Evolutionary conservation across 1,284 basidiomycete genomes (phyloP), one percentile per base, ranked within the genome.

Genomic region (Athelia sp.): DNA sequence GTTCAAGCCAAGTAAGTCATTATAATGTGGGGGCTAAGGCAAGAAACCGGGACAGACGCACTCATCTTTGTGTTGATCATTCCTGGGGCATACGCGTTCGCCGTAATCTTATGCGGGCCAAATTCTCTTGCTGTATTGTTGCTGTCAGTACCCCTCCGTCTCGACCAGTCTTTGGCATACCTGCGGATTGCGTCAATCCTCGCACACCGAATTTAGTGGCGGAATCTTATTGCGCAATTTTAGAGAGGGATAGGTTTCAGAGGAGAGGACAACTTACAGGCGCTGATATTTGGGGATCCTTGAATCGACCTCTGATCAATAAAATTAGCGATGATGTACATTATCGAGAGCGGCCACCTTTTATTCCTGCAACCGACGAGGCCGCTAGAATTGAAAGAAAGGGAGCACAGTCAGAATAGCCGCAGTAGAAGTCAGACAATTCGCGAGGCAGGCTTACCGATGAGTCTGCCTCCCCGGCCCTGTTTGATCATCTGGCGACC

Each of bases 11-110:
- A n/a, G n/a, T n/a, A n/a, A n/a, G n/a, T n/a, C n/a, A n/a, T n/a
- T n/a, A n/a, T n/a, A n/a, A n/a, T n/a, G n/a, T n/a, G n/a, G n/a
- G n/a, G n/a, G n/a, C n/a, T n/a, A n/a, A n/a, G n/a, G n/a, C n/a
- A n/a, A n/a, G n/a, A n/a, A n/a, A n/a, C n/a, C n/a, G n/a, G n/a
- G n/a, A n/a, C n/a, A n/a, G n/a, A n/a, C 58, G 53, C 35, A 67
- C 69, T 58, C 65, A 73, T 66, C 11, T 45, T 2, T 1, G 67
- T 71, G 45, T 64, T 59, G 21, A 70, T 58, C 14, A 62, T 57
- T 23, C 74, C 74, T 1, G 78, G 76, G 3, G 76, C 74, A 50
- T 80, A 80, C 2, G 74, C 70, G 48, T 78, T 79, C 3, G 75
- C 76, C 0, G 73, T 79, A 47, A 79, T 75, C 1, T 65, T 62